Base-by-base conservation (phyloP, 345 rosid genomes). In the Toxicodendron radicans region DNA sequence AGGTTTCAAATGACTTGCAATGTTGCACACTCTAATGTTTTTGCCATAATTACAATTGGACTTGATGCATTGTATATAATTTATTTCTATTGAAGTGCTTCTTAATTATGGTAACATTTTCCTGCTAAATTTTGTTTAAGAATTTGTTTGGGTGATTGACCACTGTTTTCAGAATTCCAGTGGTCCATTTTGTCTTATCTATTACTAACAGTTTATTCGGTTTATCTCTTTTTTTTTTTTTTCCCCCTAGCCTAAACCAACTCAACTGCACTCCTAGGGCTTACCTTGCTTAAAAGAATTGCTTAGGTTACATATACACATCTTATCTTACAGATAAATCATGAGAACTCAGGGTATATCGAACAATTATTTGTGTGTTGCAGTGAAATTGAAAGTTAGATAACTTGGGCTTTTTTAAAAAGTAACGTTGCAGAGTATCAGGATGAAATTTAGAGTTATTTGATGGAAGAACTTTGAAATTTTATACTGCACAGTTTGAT, bases 401-500 rank as follows among this genome's bases (percentile, higher is more conserved):
- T 12, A 70, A n/a, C 61, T 53, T 56, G 41, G 35, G 18, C 30
- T 21, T 35, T 68, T 38, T 71, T 14, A 27, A 58, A 58, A 24
- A 12, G 51, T 70, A 18, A 70, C 54, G 56, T 70, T 53, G 63
- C 20, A 13, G 30, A 49, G 48, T 14, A n/a, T 58, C 4, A 0
- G 3, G 6, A 14, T 51, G 67, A 14, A 46, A 52, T 49, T 2
- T 46, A 49, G 38, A 51, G 12, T 41, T n/a, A 38, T 57, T 53
- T 27, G 12, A 58, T 70, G 17, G 32, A 20, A 70, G 53, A 38
- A 38, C 49, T 32, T 57, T 70, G 54, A 70, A 56, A 58, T 14
- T 9, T 11, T 58, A 6, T n/a, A 4, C 64, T 41, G n/a, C 53
- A 41, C 43, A 23, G 7, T 2, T 56, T 30, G 7, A 12, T n/a